phyloP scores from a whole-genome alignment of 129 eudicot species.

The Centella asiatica region DNA sequence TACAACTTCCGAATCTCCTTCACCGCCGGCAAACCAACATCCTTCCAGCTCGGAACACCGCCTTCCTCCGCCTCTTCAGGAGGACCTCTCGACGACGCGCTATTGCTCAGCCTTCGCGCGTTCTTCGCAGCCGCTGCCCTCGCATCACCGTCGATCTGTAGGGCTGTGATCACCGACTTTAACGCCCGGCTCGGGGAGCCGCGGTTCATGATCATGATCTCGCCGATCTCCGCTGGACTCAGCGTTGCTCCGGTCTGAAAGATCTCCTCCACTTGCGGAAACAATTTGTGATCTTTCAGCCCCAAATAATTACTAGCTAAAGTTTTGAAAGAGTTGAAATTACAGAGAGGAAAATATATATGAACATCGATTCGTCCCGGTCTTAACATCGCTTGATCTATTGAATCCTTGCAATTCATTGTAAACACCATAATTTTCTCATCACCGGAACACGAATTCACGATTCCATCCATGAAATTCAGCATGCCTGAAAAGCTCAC shows the following conservation, averaged over 20 bases:
- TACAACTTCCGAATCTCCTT: slow-evolving; percentile 50
- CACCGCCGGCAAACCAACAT: slow-evolving; percentile 17
- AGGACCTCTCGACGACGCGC: slow-evolving; percentile 20
- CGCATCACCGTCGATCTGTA: slow-evolving; percentile 31
- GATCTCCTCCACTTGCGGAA: slow-evolving; percentile 68
- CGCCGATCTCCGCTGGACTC: slow-evolving; percentile 83
- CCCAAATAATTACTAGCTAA: slow-evolving; percentile 68
- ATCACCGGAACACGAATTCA: slow-evolving; percentile 50
- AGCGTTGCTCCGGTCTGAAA: slow-evolving; percentile 59
- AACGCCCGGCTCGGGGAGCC: slow-evolving; percentile 87
- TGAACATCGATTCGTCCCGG: slow-evolving; percentile 86
- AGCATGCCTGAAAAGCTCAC: slow-evolving; percentile 48
- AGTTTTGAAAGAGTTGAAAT: slow-evolving; percentile 57
- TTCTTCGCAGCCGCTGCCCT: slow-evolving; percentile 4
- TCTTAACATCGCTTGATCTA: slow-evolving; percentile 56
- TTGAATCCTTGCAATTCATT: slow-evolving; percentile 49
- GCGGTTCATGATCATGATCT: slow-evolving; percentile 72
- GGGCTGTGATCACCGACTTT: slow-evolving; percentile 64
- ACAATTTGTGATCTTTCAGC: slow-evolving; percentile 69
- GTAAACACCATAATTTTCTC: slow-evolving; percentile 80
- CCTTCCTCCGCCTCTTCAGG: slow-evolving; percentile 20
- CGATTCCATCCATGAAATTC: slow-evolving; percentile 87
- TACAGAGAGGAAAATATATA: slow-evolving; percentile 60
- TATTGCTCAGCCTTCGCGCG: slow-evolving; percentile 18
- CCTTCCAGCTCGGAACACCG: slow-evolving; percentile 27